Conservation (phyloP, 345 rosid species). For the Salix suchowensis region DNA sequence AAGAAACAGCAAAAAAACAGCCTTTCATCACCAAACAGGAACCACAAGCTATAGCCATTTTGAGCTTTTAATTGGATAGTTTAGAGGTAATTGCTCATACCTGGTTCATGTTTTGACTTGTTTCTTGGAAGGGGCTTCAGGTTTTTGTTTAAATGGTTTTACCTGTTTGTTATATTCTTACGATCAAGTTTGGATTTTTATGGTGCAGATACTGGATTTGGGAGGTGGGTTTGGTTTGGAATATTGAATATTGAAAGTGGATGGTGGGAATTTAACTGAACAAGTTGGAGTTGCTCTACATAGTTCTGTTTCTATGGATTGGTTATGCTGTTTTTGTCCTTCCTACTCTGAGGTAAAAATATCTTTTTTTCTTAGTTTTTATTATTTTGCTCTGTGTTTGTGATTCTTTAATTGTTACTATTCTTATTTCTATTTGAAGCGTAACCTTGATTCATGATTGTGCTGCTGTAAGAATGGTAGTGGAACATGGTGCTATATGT, state of each 20-base stretch:
- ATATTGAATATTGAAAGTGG: slow-evolving; percentile 13
- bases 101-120: slow-evolving; percentile 9
- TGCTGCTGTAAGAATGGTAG: neutral
- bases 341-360: slow-evolving; percentile 31
- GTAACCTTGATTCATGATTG: neutral
- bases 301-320: slow-evolving; percentile 32
- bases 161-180: neutral
- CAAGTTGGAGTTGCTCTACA: slow-evolving; percentile 7
- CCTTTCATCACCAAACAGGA: neutral
- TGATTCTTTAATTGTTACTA: neutral
- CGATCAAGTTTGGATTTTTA: slow-evolving; percentile 19
- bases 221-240: slow-evolving; percentile 11
- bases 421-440: neutral
- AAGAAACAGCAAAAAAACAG: neutral
- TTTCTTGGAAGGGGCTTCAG: neutral
- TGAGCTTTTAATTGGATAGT: slow-evolving; percentile 12
- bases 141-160: slow-evolving; percentile 3
- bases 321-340: slow-evolving; percentile 38
- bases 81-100: slow-evolving; percentile 21
- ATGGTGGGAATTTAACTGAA: slow-evolving; percentile 23
- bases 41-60: neutral
- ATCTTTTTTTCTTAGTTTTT: neutral
- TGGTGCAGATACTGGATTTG: slow-evolving; percentile 25
- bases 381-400: neutral
- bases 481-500: neutral